Base-by-base conservation (phyloP, 129 eudicot species). In the Lactuca sativa region DNA sequence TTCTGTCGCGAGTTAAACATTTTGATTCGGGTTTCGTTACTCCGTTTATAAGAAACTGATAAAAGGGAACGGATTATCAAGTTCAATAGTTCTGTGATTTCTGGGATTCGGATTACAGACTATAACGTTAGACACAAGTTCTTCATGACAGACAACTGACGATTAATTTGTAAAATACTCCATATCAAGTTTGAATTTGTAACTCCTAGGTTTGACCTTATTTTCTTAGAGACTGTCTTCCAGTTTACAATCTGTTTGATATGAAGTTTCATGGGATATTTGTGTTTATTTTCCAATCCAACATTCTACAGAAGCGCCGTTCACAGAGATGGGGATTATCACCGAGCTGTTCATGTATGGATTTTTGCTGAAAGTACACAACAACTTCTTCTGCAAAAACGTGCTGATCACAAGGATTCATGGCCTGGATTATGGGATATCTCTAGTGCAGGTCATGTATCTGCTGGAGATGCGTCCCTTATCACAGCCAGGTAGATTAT, bases 361-460 rank as follows among this genome's bases (percentile, higher is more conserved):
- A 92, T 92, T 57, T 89, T 65, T 77, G 82, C 96, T 49, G 98
- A 92, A 77, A 86, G 96, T 81, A 92, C 98, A 47, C 87, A 86
- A 36, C 80, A 92, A 66, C 84, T 92, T 44, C 95, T 92, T 51
- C 76, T 92, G 8, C 98, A 92, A 59, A 76, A 59, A 17, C 96
- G 95, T 61, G 72, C 98, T 18, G 89, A 89, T 59, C 85, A 83
- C 75, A 92, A 92, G 82, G 98, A 92, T 78, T 92, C 98, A 48
- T 92, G 96, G 96, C 89, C 98, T 16, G 89, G 96, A 15, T 69
- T 77, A 52, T 92, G 98, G 98, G 98, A 92, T 82, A 82, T 89
- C n/a, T 92, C 98, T 25, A 88, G 98, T 79, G 98, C 98, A 33
- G 98, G 98, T 69, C 98, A 92, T 80, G 85, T 92, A 67, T 88